Conservation (phyloP, 1,284 basidiomycete species). For the Tausonia pullulans region DNA sequence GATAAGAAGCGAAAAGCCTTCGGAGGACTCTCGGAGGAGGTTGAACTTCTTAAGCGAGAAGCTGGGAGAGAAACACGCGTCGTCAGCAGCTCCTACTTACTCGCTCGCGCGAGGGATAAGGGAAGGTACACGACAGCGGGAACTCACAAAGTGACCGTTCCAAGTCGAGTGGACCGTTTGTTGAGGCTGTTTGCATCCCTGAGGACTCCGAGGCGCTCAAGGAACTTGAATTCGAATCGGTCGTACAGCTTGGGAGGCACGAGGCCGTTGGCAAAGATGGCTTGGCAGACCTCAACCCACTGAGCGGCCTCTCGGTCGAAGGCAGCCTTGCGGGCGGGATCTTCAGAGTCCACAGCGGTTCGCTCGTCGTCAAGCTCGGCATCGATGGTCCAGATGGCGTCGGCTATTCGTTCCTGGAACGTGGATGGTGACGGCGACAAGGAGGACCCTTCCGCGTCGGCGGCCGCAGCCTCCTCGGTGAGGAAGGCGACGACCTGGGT, state of each 20-base stretch:
- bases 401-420: background rate
- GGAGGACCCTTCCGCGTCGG: background rate
- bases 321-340: background rate
- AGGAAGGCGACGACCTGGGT: conserved; percentile 1
- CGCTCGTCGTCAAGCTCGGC: background rate
- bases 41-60: conserved; percentile 99
- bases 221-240: conserved; percentile 10
- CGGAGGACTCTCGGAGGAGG: conserved; percentile 88
- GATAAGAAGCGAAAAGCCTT: conserved; percentile 88
- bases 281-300: conserved; percentile 7
- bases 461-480: background rate
- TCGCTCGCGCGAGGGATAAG: background rate
- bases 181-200: background rate
- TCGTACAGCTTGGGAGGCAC: background rate
- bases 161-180: background rate
- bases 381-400: conserved; percentile 1
- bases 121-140: background rate
- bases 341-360: background rate
- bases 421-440: background rate
- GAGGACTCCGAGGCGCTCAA: background rate
- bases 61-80: conserved; percentile 13
- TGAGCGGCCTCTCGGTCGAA: background rate
- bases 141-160: conserved; percentile 15
- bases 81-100: background rate
- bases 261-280: background rate